phyloP scores from a whole-genome alignment of 495 filamentous ascomycete genomes.

The Articulospora tetracladia region DNA sequence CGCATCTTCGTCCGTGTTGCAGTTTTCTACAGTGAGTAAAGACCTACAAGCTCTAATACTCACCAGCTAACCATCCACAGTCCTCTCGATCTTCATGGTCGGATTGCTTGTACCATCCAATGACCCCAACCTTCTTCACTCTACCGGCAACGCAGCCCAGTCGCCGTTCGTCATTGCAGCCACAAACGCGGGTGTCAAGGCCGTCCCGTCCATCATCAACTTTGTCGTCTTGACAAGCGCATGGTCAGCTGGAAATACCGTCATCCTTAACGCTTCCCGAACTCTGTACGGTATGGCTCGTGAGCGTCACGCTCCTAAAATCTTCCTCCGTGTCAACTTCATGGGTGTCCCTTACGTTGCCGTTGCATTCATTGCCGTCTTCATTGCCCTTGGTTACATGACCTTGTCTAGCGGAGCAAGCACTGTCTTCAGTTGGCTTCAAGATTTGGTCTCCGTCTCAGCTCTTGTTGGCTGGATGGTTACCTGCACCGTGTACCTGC shows the following conservation, averaged over 20 bases:
- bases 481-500: constrained; percentile 49
- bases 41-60: not conserved
- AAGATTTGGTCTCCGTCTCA: constrained; percentile 52
- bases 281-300: constrained; percentile 66
- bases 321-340: constrained; percentile 51
- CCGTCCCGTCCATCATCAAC: constrained; percentile 72
- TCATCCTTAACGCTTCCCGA: constrained; percentile 65
- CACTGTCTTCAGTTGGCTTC: constrained; percentile 59
- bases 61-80: not conserved
- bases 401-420: constrained; percentile 58
- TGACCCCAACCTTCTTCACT: constrained; percentile 43
- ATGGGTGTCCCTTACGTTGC: constrained; percentile 60
- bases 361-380: constrained; percentile 45
- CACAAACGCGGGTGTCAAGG: constrained; percentile 56
- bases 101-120: constrained; percentile 55
- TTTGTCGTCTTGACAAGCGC: constrained; percentile 64
- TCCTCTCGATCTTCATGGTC: constrained; percentile 25
- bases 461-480: constrained; percentile 59
- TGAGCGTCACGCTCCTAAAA: constrained; percentile 59
- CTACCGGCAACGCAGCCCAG: constrained; percentile 53
- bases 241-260: constrained; percentile 69
- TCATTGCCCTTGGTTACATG: constrained; percentile 62
- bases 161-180: constrained; percentile 65
- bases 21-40: constrained; percentile 54
- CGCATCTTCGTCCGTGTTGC: constrained; percentile 67